Conservation (phyloP, 2,329 filamentous ascomycete species). For the Aspergillus sp. region DNA sequence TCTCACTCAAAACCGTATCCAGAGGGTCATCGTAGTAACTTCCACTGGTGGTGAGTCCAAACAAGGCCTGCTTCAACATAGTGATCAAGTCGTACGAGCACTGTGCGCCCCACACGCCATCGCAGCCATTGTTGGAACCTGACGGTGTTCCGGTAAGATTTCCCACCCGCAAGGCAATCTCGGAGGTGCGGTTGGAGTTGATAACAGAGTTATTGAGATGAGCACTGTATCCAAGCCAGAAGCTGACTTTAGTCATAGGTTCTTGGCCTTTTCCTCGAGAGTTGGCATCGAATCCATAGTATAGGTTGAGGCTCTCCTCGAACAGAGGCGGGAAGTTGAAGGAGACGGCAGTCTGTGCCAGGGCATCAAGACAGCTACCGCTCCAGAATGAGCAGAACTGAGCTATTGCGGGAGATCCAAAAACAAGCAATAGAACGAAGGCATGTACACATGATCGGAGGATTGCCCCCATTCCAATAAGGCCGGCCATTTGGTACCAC, state of each 20-base stretch:
- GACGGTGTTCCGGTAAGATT: constrained; percentile 40
- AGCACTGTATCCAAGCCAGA: constrained; percentile 39
- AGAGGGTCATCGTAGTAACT: constrained; percentile 34
- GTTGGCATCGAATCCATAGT: constrained; percentile 40
- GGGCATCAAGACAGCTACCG: constrained; percentile 38
- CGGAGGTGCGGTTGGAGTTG: constrained; percentile 38
- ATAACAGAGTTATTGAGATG: constrained; percentile 31
- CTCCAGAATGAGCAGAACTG: constrained; percentile 41
- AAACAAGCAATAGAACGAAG: constrained; percentile 22
- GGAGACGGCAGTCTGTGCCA: constrained; percentile 40
- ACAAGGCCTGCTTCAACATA: constrained; percentile 31
- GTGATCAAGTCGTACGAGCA: constrained; percentile 37
- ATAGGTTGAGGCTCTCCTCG: constrained; percentile 34
- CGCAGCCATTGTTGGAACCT: constrained; percentile 40
- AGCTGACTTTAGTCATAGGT: constrained; percentile 40
- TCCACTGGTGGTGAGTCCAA: constrained; percentile 28
- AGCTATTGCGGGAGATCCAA: constrained; percentile 26
- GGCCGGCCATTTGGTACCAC: constrained; percentile 24
- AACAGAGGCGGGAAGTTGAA: constrained; percentile 40
- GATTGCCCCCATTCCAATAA: constrained; percentile 13
- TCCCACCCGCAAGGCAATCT: constrained; percentile 39
- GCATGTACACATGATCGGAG: constrained; percentile 21
- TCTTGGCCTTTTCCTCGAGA: constrained; percentile 32
- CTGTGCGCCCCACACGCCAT: constrained; percentile 38
- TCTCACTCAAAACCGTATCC: constrained; percentile 30